Conservation (phyloP, 139 green algal genomes). For the Closterium sp. region DNA sequence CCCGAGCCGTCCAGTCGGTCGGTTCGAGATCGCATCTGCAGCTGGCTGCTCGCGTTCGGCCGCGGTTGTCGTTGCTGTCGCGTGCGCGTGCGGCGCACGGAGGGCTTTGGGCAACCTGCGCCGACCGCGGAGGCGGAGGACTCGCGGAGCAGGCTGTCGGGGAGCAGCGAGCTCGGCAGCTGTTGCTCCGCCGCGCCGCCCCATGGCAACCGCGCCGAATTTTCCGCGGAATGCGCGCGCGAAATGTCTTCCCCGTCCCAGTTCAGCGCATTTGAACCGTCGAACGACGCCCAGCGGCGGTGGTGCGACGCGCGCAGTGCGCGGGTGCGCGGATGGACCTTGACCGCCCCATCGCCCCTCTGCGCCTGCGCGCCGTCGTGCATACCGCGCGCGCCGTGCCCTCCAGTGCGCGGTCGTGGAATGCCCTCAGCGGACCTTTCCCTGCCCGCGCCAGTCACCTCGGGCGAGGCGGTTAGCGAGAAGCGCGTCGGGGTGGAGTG, state of each 20-base stretch:
- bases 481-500: background rate
- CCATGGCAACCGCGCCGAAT: background rate
- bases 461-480: background rate
- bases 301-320: background rate
- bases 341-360: background rate
- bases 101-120: background rate
- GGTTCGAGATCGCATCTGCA: background rate
- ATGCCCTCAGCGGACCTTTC: background rate
- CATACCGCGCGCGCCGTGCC: background rate
- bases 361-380: background rate
- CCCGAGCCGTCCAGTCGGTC: background rate
- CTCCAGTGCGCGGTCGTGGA: background rate
- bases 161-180: background rate
- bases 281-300: background rate
- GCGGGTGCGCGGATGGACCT: background rate
- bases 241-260: background rate
- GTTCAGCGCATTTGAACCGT: background rate
- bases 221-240: background rate
- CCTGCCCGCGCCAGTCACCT: background rate
- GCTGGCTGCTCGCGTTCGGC: background rate
- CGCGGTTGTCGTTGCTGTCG: background rate
- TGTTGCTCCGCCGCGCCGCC: background rate
- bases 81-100: background rate
- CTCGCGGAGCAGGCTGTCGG: background rate
- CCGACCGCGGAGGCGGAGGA: background rate